phyloP scores from a whole-genome alignment of 2,329 filamentous ascomycete genomes.

The Saccharata proteae region DNA sequence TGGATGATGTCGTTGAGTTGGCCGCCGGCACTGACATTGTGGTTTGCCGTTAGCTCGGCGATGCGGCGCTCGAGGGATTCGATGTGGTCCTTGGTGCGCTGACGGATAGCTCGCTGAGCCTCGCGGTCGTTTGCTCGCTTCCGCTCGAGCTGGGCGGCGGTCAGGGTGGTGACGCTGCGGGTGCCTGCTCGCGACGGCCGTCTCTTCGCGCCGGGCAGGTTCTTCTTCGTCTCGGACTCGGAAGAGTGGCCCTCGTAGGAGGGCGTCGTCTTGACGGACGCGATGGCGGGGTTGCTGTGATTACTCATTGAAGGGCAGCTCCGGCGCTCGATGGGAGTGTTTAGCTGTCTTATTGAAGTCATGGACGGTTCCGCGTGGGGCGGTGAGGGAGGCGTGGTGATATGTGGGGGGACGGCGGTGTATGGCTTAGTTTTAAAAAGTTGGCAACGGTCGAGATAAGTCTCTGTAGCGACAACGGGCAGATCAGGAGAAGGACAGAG shows the following conservation, averaged over 20 bases:
- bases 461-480: conserved; percentile 5
- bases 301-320: conserved; percentile 24
- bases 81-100: conserved; percentile 47
- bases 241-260: conserved; percentile 27
- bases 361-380: conserved; percentile 9
- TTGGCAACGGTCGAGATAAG: conserved; percentile 9
- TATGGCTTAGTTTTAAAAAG: conserved; percentile 8
- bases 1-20: conserved; percentile 40
- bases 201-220: conserved; percentile 29
- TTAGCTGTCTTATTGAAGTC: conserved; percentile 8
- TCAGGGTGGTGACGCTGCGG: conserved; percentile 45
- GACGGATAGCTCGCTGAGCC: conserved; percentile 47
- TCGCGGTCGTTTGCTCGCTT: conserved; percentile 50
- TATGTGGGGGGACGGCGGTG: conserved; percentile 3
- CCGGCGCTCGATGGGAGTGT: conserved; percentile 18
- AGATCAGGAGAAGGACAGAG: conserved; percentile 9
- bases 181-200: conserved; percentile 42
- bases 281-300: conserved; percentile 20
- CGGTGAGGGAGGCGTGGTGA: conserved; percentile 6
- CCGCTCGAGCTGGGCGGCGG: conserved; percentile 45
- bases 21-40: conserved; percentile 31
- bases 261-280: conserved; percentile 22
- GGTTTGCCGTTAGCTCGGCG: conserved; percentile 37
- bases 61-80: conserved; percentile 44
- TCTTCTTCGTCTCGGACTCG: conserved; percentile 24